Conservation (phyloP, 2,329 filamentous ascomycete genomes). For the Paramyrothecium roridum region DNA sequence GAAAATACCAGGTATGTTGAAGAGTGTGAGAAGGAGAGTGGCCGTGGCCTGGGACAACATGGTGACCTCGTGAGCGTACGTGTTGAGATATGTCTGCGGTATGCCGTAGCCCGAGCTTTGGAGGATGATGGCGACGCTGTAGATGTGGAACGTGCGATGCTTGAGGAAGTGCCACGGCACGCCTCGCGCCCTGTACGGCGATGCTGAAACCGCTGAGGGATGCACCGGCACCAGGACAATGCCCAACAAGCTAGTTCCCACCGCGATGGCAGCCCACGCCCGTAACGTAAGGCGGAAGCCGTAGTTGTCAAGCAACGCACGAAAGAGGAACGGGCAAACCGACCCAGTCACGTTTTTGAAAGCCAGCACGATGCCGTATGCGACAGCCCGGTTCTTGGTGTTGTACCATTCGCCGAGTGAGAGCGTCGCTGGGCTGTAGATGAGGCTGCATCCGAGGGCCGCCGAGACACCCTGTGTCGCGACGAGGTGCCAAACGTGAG, state of each 20-base stretch:
- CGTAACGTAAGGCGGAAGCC: conserved; percentile 9
- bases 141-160: conserved; percentile 7
- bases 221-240: conserved; percentile 7
- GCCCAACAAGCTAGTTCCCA: conserved; percentile 3
- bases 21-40: conserved; percentile 9
- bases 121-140: conserved; percentile 7
- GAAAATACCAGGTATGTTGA: conserved; percentile 9
- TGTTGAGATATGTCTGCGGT: conserved; percentile 11
- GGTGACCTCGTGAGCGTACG: conserved; percentile 7
- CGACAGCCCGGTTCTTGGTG: conserved; percentile 9
- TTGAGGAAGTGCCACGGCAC: conserved; percentile 8
- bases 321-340: conserved; percentile 9
- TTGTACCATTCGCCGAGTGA: conserved; percentile 13
- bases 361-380: conserved; percentile 11
- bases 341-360: conserved; percentile 12
- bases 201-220: not conserved
- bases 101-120: conserved; percentile 12
- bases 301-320: conserved; percentile 7
- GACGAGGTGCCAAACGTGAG: conserved; percentile 9
- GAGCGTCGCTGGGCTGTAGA: conserved; percentile 11
- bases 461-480: conserved; percentile 9
- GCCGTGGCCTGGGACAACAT: conserved; percentile 8
- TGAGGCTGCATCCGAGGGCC: conserved; percentile 9
- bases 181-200: not conserved
- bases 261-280: conserved; percentile 9